Conservation (phyloP, 2,329 filamentous ascomycete genomes). For the Cephalotrichum gorgonifer region DNA sequence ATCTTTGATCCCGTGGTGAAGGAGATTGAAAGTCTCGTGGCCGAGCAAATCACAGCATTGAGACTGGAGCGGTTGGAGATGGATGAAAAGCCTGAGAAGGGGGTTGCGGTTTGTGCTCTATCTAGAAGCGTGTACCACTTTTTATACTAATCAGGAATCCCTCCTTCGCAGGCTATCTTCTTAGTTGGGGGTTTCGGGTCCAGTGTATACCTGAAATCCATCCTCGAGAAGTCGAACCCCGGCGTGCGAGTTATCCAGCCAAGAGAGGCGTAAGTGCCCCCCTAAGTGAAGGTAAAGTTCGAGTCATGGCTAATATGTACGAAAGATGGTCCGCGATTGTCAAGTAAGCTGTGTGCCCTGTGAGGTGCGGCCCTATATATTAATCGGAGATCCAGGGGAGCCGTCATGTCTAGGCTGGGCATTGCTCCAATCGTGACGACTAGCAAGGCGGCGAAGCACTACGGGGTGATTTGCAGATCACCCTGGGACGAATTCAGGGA, state of each 20-base stretch:
- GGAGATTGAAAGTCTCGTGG: neutral
- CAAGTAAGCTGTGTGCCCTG: neutral
- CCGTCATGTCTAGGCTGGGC: neutral
- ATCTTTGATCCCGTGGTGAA: neutral
- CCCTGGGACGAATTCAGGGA: neutral
- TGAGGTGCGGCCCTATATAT: neutral
- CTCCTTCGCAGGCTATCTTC: neutral
- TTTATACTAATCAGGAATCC: neutral
- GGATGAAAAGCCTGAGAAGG: neutral
- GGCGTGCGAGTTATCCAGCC: neutral
- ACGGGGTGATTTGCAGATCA: neutral
- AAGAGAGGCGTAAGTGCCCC: neutral
- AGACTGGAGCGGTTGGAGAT: neutral
- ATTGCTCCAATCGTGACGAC: neutral
- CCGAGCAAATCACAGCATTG: neutral
- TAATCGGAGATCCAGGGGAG: neutral
- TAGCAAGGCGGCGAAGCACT: neutral
- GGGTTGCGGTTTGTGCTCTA: neutral
- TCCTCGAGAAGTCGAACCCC: neutral
- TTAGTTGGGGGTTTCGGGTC: neutral
- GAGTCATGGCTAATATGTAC: neutral
- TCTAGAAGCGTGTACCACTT: too few species aligned
- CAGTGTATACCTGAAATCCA: neutral
- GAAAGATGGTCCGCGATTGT: neutral
- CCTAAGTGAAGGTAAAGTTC: neutral